Percentiles rank a stretch among this genome's conserved stretches.
phyloP scores from a whole-genome alignment of 2,329 filamentous ascomycete species.

The Aureobasidium lini region DNA sequence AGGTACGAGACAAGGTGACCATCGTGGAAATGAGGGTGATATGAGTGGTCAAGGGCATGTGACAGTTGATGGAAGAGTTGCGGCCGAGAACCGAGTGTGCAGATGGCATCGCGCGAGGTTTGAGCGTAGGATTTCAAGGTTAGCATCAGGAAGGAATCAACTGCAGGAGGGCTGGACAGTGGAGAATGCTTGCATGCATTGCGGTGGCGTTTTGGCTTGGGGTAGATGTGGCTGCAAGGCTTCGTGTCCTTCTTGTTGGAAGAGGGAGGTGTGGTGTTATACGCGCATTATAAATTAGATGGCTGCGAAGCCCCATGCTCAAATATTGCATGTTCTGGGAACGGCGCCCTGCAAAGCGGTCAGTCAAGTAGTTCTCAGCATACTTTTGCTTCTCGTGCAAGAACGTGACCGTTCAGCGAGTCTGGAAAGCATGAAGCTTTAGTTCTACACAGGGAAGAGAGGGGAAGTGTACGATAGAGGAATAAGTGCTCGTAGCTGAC shows the following conservation, averaged over 20 bases:
- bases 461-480: neutral
- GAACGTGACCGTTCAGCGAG: too few species aligned
- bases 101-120: constrained; percentile 3
- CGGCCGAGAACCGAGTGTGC: neutral
- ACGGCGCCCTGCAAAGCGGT: neutral
- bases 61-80: neutral
- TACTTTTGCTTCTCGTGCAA: too few species aligned
- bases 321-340: neutral
- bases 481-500: neutral
- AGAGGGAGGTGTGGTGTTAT: constrained; percentile 16
- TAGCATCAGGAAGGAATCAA: neutral
- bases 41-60: neutral
- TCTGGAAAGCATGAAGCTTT: too few species aligned
- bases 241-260: constrained; percentile 13
- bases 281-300: constrained; percentile 9
- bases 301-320: neutral
- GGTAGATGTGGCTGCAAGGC: constrained; percentile 11
- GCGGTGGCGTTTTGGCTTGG: constrained; percentile 15
- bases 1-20: neutral
- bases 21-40: neutral
- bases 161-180: constrained; percentile 1
- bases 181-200: constrained; percentile 17
- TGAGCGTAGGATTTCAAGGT: neutral
- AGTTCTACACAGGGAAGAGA: neutral
- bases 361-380: neutral